Conservation (phyloP, 1,284 basidiomycete species). For the Malassezia slooffiae region DNA sequence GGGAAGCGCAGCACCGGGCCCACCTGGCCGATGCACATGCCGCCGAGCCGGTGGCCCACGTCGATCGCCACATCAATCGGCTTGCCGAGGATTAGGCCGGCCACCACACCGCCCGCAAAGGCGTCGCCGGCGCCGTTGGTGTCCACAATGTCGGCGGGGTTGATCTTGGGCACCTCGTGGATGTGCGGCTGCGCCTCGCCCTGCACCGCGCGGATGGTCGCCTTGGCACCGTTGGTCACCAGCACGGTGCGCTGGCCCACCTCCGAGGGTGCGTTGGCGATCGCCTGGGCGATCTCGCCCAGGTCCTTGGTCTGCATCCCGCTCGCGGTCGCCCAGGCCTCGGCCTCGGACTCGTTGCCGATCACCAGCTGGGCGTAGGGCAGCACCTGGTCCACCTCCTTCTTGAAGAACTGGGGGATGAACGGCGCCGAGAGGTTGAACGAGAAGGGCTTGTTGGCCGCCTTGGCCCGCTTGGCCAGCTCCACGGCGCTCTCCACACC, state of each 20-base stretch:
- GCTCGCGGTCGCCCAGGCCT: slow-evolving; percentile 63
- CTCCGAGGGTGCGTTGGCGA: slow-evolving; percentile 31
- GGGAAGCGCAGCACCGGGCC: slow-evolving; percentile 48
- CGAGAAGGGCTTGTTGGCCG: slow-evolving; percentile 56
- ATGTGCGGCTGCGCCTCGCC: slow-evolving; percentile 51
- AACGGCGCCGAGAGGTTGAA: slow-evolving; percentile 96
- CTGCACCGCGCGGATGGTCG: slow-evolving; percentile 67
- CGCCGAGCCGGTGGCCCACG: slow-evolving; percentile 78
- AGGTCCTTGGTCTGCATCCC: slow-evolving; percentile 36
- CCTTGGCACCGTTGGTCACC: slow-evolving; percentile 78
- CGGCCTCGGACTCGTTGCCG: slow-evolving; percentile 89
- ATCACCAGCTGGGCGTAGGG: slow-evolving; percentile 42
- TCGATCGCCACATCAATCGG: slow-evolving; percentile 65
- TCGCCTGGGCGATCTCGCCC: slow-evolving; percentile 36
- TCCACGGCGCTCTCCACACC: slow-evolving; percentile 65
- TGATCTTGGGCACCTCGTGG: slow-evolving; percentile 50
- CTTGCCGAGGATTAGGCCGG: slow-evolving; percentile 72
- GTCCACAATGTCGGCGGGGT: slow-evolving; percentile 59
- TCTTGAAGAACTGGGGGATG: slow-evolving; percentile 86
- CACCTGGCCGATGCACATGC: slow-evolving; percentile 75
- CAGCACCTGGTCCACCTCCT: slow-evolving; percentile 44
- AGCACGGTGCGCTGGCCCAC: slow-evolving; percentile 59
- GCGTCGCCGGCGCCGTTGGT: slow-evolving; percentile 99
- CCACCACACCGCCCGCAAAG: slow-evolving; percentile 94
- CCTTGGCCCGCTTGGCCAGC: slow-evolving; percentile 69